Evolutionary conservation across 805 yeast species (phyloP).

Genomic region (Metschnikowia borealis): DNA sequence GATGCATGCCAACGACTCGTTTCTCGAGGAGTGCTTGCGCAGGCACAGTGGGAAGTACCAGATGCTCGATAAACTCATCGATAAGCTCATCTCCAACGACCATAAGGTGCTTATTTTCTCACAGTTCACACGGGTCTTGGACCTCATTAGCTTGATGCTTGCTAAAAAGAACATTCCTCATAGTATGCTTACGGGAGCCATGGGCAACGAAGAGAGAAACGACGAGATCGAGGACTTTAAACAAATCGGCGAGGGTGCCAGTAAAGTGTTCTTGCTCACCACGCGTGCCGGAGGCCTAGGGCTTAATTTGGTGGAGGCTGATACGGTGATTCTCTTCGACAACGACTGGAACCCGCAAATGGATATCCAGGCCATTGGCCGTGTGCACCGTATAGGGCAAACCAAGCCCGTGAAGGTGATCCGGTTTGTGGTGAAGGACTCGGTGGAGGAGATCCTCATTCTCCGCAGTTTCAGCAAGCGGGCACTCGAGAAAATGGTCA

Average conservation of each 20-base stretch:
- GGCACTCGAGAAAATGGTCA: slow-evolving; percentile 67
- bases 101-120: slow-evolving; percentile 82
- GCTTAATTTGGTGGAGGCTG: slow-evolving; percentile 79
- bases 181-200: slow-evolving; percentile 75
- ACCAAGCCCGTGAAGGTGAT: slow-evolving; percentile 75
- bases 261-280: slow-evolving; percentile 63
- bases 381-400: slow-evolving; percentile 94
- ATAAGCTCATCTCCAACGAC: slow-evolving; percentile 40
- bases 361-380: slow-evolving; percentile 92
- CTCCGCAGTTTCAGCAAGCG: slow-evolving; percentile 79
- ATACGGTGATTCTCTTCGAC: slow-evolving; percentile 84
- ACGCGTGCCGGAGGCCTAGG: slow-evolving; percentile 97
- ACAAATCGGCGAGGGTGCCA: slow-evolving; percentile 17
- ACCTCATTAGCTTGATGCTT: slow-evolving; percentile 74
- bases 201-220: slow-evolving; percentile 62
- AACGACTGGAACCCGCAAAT: slow-evolving; percentile 98
- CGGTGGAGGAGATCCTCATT: slow-evolving; percentile 79
- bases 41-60: slow-evolving; percentile 69
- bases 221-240: slow-evolving; percentile 55
- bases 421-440: slow-evolving; percentile 69
- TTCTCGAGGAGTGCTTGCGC: slow-evolving; percentile 30
- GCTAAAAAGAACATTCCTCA: slow-evolving; percentile 41
- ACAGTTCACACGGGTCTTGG: slow-evolving; percentile 83
- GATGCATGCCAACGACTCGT: slow-evolving; percentile 29
- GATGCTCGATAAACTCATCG: slow-evolving; percentile 59